A percentile compares a stretch with the other conserved stretches of the same genome.
Evolutionary conservation across 148 eudicot species (phyloP).

Genomic region (Vaccinium darrowii): DNA sequence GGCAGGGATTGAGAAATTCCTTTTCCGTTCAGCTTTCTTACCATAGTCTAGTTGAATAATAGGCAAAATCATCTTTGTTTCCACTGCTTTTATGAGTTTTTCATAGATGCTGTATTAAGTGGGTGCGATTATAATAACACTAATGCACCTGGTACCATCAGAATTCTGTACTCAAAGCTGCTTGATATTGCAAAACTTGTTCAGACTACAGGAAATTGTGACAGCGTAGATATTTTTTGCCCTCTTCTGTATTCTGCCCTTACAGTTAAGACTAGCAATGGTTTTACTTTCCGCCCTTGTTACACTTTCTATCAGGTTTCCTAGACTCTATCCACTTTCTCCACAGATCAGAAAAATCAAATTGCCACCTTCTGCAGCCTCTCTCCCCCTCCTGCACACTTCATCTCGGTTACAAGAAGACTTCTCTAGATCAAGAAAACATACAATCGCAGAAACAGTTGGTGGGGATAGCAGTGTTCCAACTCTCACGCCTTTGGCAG

Average conservation of each 20-base stretch:
- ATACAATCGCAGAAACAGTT: not conserved
- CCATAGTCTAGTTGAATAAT: not conserved
- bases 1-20: not conserved
- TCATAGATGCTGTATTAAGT: not conserved
- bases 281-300: not conserved
- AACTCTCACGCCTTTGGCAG: constrained; percentile 15
- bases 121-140: not conserved
- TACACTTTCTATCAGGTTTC: constrained; percentile 10
- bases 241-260: not conserved
- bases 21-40: not conserved
- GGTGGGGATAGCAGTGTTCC: constrained; percentile 15
- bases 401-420: constrained; percentile 6
- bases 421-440: constrained; percentile 11
- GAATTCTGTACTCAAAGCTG: not conserved
- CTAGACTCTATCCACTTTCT: constrained; percentile 11
- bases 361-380: not conserved
- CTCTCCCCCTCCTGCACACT: not conserved
- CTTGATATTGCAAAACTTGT: not conserved
- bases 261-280: not conserved
- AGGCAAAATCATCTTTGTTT: constrained; percentile 1
- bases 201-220: not conserved
- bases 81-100: not conserved
- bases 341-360: not conserved
- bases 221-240: not conserved
- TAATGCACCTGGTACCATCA: not conserved